A percentile compares a stretch with the other conserved stretches of the same genome.
These are phyloP conservation scores for Zasmidium citrigriseum DNA, from an alignment of 2,329 filamentous ascomycete species.

Conservation along the genomic window DNA sequence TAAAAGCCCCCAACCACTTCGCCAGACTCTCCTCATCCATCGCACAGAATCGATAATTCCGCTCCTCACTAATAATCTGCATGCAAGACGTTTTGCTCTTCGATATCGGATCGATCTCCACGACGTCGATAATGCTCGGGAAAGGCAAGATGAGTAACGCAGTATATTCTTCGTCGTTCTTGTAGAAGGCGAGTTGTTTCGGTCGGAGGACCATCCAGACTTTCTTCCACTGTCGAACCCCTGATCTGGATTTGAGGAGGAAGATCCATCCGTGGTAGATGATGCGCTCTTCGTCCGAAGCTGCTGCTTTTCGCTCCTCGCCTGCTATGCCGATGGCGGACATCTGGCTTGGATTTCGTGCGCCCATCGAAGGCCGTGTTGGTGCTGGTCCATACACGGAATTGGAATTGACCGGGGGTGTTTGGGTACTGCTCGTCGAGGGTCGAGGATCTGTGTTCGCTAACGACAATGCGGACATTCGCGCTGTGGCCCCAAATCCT, in stretches of 20 bases:
- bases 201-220: conserved; percentile 90
- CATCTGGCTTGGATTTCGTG: conserved; percentile 63
- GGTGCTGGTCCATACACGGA: conserved; percentile 36
- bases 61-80: conserved; percentile 92
- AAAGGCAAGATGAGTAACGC: conserved; percentile 81
- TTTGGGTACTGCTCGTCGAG: conserved; percentile 35
- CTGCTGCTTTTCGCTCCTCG: conserved; percentile 24
- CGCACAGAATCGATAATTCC: conserved; percentile 56
- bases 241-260: conserved; percentile 77
- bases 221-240: conserved; percentile 91
- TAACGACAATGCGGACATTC: conserved; percentile 36
- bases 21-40: conserved; percentile 79
- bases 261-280: conserved; percentile 91
- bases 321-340: conserved; percentile 53
- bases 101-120: conserved; percentile 87
- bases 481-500: conserved; percentile 29
- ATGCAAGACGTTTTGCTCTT: conserved; percentile 83
- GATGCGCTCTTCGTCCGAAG: conserved; percentile 75
- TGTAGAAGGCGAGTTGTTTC: conserved; percentile 85
- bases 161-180: conserved; percentile 86
- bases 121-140: conserved; percentile 78
- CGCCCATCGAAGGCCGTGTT: conserved; percentile 25
- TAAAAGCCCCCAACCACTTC: conserved; percentile 85
- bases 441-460: conserved; percentile 32
- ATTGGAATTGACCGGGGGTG: conserved; percentile 26